Evolutionary conservation across 805 yeast genomes (phyloP).

Genomic region (Kodamaea leandrae): DNA sequence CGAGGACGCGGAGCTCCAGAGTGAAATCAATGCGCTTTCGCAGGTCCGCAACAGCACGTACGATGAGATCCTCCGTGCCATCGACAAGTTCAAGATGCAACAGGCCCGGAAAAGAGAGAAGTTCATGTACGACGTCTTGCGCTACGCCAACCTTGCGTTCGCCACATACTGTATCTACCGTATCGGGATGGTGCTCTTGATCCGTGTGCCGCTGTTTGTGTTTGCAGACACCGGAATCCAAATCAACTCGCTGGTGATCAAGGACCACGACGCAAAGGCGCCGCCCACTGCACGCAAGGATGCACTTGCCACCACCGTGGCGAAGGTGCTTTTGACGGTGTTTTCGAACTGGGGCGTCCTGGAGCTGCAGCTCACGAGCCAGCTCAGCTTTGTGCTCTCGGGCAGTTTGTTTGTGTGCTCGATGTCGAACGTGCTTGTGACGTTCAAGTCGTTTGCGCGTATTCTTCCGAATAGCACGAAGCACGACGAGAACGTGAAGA

Average conservation of each 20-base stretch:
- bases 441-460: constrained; percentile 52
- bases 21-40: constrained; percentile 39
- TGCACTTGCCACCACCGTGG: constrained; percentile 49
- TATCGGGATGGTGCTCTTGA: constrained; percentile 38
- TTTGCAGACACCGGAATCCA: constrained; percentile 1
- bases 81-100: constrained; percentile 18
- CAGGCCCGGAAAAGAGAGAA: constrained; percentile 5
- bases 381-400: constrained; percentile 51
- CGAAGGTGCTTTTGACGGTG: constrained; percentile 35
- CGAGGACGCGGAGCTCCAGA: constrained; percentile 33
- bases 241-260: constrained; percentile 6
- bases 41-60: constrained; percentile 30
- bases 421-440: constrained; percentile 59
- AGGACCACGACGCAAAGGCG: constrained; percentile 8
- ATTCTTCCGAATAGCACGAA: constrained; percentile 15
- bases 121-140: constrained; percentile 7
- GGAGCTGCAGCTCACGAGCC: constrained; percentile 42
- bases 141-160: constrained; percentile 28
- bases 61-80: constrained; percentile 25
- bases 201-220: constrained; percentile 38
- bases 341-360: constrained; percentile 27
- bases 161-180: constrained; percentile 51
- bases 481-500: constrained; percentile 16
- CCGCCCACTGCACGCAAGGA: constrained; percentile 27
- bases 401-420: constrained; percentile 61